Conservation (phyloP, 257 asterid genomes). For the Voacanga thouarsii region DNA sequence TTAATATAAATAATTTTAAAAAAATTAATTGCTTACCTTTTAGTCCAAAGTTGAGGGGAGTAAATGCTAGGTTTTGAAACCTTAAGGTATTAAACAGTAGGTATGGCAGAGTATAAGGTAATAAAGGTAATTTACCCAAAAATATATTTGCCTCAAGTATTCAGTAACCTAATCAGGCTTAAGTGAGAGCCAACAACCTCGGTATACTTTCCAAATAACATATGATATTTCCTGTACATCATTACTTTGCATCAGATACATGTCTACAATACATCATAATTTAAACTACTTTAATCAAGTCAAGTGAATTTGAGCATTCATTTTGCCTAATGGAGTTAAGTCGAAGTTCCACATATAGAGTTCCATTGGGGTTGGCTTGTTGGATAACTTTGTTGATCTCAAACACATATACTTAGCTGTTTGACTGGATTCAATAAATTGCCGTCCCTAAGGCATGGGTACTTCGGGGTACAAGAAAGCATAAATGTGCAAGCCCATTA, state of each 20-base stretch:
- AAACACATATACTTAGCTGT: neutral
- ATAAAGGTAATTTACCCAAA: too few species aligned
- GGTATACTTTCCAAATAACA: neutral
- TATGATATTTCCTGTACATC: neutral
- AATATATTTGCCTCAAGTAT: neutral
- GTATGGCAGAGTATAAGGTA: too few species aligned
- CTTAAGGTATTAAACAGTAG: too few species aligned
- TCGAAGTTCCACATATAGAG: neutral
- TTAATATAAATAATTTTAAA: too few species aligned
- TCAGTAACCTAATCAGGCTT: too few species aligned
- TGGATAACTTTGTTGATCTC: neutral
- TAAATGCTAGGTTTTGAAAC: too few species aligned
- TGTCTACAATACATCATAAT: neutral
- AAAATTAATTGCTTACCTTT: too few species aligned
- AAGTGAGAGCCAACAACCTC: too few species aligned
- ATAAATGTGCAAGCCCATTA: neutral
- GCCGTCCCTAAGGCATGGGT: neutral
- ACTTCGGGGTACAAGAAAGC: neutral
- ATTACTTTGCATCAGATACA: neutral
- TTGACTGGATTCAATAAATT: neutral
- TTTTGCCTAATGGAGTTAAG: neutral
- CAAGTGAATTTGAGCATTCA: neutral
- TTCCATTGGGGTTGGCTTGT: neutral
- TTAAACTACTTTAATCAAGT: neutral
- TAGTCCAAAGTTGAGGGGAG: too few species aligned